Evolutionary conservation across 2,329 filamentous ascomycete genomes (phyloP).

Genomic region (Talaromyces sp.): DNA sequence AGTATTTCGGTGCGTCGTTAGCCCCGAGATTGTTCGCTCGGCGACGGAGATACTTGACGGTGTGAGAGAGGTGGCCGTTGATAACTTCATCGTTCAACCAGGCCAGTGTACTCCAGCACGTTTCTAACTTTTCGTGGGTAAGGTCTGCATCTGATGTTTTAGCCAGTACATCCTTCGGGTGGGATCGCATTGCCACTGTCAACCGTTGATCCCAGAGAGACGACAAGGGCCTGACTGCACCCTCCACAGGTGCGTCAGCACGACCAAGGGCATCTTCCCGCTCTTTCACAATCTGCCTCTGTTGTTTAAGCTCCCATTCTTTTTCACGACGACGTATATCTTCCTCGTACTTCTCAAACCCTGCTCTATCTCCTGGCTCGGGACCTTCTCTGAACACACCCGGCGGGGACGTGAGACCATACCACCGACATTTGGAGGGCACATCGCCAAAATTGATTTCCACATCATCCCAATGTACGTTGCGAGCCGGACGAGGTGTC

Average conservation of each 20-base stretch:
- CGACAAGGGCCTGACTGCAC: conserved; percentile 35
- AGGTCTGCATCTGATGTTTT: conserved; percentile 36
- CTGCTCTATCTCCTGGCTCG: background rate
- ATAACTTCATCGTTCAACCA: conserved; percentile 49
- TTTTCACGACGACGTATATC: conserved; percentile 4
- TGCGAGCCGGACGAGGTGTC: background rate
- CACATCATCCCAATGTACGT: background rate
- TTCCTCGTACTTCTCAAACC: background rate
- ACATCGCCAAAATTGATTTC: background rate
- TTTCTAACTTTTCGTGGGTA: conserved; percentile 35
- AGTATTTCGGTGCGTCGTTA: conserved; percentile 36
- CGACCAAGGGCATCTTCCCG: conserved; percentile 4
- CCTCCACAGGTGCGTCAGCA: conserved; percentile 25
- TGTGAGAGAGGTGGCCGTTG: conserved; percentile 44
- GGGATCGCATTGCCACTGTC: conserved; percentile 27
- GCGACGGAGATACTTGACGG: conserved; percentile 38
- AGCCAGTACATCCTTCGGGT: conserved; percentile 27
- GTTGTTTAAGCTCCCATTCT: conserved; percentile 21
- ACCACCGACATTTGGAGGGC: conserved; percentile 2
- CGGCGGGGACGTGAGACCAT: background rate
- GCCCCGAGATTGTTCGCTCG: conserved; percentile 32
- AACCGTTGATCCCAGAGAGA: conserved; percentile 36
- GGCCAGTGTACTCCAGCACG: conserved; percentile 32
- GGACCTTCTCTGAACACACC: background rate
- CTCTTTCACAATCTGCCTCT: conserved; percentile 13